Conservation (phyloP, 2,329 filamentous ascomycete genomes). For the Exophiala sideris region DNA sequence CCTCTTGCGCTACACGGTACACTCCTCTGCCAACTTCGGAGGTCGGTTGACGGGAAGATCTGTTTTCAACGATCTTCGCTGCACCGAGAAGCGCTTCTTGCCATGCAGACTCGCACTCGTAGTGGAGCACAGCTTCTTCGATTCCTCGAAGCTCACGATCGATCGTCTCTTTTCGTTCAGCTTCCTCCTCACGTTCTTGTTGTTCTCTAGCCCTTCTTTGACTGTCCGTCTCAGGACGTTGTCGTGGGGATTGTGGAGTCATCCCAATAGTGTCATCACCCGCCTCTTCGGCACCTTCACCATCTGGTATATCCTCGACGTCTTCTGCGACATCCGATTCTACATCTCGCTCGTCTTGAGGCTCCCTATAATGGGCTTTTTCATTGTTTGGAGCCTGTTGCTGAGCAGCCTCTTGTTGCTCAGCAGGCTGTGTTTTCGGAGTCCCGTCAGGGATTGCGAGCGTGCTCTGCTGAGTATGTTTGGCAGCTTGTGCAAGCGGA, state of each 20-base stretch:
- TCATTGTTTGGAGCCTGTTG: background rate
- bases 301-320: background rate
- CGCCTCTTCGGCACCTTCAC: background rate
- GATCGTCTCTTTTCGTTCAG: constrained; percentile 5
- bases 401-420: background rate
- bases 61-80: constrained; percentile 5
- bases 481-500: background rate
- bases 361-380: background rate
- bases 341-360: background rate
- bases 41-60: constrained; percentile 2
- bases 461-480: background rate
- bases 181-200: constrained; percentile 11
- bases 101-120: constrained; percentile 29
- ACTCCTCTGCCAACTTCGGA: constrained; percentile 13
- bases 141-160: constrained; percentile 21
- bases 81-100: constrained; percentile 18
- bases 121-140: constrained; percentile 23
- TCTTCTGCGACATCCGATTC: background rate
- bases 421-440: background rate
- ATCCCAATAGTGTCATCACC: background rate
- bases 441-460: background rate
- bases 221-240: constrained; percentile 14
- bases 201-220: constrained; percentile 9
- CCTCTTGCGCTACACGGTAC: constrained; percentile 3
- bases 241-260: background rate